phyloP scores from a whole-genome alignment of 345 rosid species.

The Luvunga scandens region DNA sequence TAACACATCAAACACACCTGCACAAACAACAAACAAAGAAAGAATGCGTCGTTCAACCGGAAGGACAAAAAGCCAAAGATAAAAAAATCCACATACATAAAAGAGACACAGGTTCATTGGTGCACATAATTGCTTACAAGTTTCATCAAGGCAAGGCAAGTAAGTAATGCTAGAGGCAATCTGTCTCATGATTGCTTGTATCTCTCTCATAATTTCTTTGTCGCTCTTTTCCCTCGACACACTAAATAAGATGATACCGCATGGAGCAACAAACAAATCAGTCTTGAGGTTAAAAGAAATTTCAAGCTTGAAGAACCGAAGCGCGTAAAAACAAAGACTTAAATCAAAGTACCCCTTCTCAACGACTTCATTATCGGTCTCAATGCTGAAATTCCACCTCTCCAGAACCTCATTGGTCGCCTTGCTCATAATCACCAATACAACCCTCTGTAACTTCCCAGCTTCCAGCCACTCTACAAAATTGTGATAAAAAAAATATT shows the following conservation, averaged over 20 bases:
- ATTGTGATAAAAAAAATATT: slow-evolving; percentile 15
- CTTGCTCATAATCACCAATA: slow-evolving; percentile 87
- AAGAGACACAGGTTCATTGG: not conserved
- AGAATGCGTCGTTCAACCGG: not conserved
- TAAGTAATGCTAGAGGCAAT: slow-evolving; percentile 93
- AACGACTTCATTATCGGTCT: slow-evolving; percentile 77
- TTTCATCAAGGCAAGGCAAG: slow-evolving; percentile 91
- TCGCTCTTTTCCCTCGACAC: slow-evolving; percentile 93
- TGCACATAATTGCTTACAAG: slow-evolving; percentile 49
- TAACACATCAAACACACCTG: slow-evolving; percentile 94
- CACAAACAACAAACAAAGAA: not conserved
- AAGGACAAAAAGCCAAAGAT: not conserved
- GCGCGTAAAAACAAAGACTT: not conserved
- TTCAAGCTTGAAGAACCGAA: not conserved
- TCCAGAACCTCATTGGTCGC: slow-evolving; percentile 75
- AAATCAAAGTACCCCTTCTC: slow-evolving; percentile 63
- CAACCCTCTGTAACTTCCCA: slow-evolving; percentile 87
- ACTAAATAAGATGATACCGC: slow-evolving; percentile 31
- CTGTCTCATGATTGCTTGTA: slow-evolving; percentile 93
- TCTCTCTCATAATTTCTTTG: slow-evolving; percentile 95
- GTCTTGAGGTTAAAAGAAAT: too few relatives aligned
- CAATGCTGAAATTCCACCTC: slow-evolving; percentile 94
- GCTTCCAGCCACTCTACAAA: slow-evolving; percentile 80
- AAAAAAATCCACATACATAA: not conserved
- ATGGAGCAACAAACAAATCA: slow-evolving; percentile 6